Evolutionary conservation across 352 stramenopile genomes (phyloP), one percentile per base, ranked within the genome.

Genomic region (Pythium chondricola): DNA sequence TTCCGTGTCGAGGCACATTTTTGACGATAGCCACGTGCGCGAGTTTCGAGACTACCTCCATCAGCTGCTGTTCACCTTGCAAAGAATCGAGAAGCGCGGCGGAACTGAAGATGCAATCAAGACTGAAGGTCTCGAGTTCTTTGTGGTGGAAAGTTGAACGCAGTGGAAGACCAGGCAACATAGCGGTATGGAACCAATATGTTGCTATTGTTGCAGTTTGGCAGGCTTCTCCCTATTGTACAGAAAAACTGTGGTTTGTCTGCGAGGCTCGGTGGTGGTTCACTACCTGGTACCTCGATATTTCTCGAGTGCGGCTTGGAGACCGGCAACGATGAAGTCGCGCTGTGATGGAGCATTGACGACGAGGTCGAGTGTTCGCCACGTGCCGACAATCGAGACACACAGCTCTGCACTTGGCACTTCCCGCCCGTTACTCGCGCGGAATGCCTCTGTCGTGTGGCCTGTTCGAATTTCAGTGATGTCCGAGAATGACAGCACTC

Each of bases 41-140:
- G 77, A 88, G 43, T 89, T 89, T 47, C 81, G 81, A 16, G 77
- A 88, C 44, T 89, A 92, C 45, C 44, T 92, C 6, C 74, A 88
- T 33, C 75, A 88, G 52, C 59, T 92, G 14, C 49, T 92, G 14
- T 88, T 83, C 47, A 83, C 65, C n/a, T 57, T 92, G 3, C 66
- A 74, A 31, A 71, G 70, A 41, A 61, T 89, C 20, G 63, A 85
- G 37, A 63, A 64, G n/a, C 48, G 74, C 20, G 75, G 68, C 1
- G 48, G 76, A 14, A 46, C 48, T 14, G 74, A 85, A 48, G 25
- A 57, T 17, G 54, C 63, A 29, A 66, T 88, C 25, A 69, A 61
- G n/a, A 65, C 74, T 17, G 74, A 88, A 42, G 71, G 65, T 25
- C 66, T 88, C 20, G 74, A 84, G 11, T 43, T 46, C 22, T 88